Conservation (phyloP, 768 basidiomycete genomes). For the Termitomyces sp. region DNA sequence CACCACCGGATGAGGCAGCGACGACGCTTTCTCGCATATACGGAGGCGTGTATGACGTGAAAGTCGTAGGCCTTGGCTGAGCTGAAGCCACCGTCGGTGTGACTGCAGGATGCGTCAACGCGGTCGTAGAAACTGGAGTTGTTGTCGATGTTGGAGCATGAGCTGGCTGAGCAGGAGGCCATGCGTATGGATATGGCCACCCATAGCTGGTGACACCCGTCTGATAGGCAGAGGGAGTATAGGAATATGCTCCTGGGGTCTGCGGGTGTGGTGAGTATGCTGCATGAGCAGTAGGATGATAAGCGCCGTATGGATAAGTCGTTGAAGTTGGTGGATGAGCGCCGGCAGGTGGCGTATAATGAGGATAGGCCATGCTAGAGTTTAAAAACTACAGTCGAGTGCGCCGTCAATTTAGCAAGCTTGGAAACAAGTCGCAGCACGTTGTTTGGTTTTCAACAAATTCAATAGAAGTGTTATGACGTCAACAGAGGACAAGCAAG, state of each 20-base stretch:
- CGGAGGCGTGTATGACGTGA: constrained; percentile 52
- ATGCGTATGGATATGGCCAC: constrained; percentile 69
- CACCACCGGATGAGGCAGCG: constrained; percentile 31
- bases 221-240: constrained; percentile 45
- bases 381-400: neutral
- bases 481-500: neutral
- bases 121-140: constrained; percentile 20
- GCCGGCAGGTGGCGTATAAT: constrained; percentile 18
- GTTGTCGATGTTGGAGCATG: constrained; percentile 18
- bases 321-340: constrained; percentile 34
- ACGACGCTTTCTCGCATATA: constrained; percentile 44
- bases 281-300: constrained; percentile 32
- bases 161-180: constrained; percentile 19
- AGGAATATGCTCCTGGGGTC: constrained; percentile 46
- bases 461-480: neutral
- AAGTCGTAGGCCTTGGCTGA: constrained; percentile 37
- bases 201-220: constrained; percentile 67
- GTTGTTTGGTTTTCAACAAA: neutral
- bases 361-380: constrained; percentile 18
- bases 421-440: neutral
- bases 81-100: constrained; percentile 20
- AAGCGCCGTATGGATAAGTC: constrained; percentile 62
- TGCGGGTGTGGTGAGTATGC: constrained; percentile 33
- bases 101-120: constrained; percentile 23
- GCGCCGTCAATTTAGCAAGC: no score